A percentile compares a stretch with the other conserved stretches of the same genome.
Conservation (phyloP, 345 rosid genomes). For the Corymbia maculata region DNA sequence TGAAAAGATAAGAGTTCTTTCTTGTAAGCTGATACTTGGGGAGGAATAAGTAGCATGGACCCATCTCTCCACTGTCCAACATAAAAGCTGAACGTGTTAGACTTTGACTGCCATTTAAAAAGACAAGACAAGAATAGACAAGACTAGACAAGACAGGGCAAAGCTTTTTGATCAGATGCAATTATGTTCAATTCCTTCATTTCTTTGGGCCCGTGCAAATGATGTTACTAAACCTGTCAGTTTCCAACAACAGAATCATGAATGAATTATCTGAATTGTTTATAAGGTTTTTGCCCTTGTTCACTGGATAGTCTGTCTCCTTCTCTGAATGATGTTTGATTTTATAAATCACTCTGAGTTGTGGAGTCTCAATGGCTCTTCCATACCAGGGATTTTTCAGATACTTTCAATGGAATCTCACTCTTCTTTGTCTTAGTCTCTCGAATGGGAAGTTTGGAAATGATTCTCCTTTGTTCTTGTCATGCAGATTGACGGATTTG, state of each 20-base stretch:
- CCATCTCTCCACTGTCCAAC: not conserved
- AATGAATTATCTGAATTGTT: not conserved
- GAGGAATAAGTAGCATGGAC: not conserved
- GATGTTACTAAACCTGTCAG: not conserved
- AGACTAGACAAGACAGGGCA: not conserved
- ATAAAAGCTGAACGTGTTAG: not conserved
- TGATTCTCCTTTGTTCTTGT: not conserved
- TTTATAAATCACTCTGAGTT: not conserved
- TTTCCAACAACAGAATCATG: not conserved
- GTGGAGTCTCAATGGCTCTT: not conserved
- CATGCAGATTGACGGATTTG: constrained; percentile 39
- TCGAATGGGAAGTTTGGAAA: not conserved
- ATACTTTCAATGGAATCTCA: not conserved
- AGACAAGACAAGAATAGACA: not conserved
- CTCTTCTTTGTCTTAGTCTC: not conserved
- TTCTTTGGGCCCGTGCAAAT: not conserved
- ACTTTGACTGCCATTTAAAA: not conserved
- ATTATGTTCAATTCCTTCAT: not conserved
- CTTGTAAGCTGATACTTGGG: not conserved
- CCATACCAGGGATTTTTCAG: not conserved
- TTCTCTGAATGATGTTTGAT: not conserved
- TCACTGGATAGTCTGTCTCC: not conserved
- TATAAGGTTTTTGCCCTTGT: not conserved
- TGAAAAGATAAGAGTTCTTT: not conserved
- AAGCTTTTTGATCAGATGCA: not conserved